Base-by-base conservation (phyloP, 176 grass and related monocot species). In the Eleusine coracana region DNA sequence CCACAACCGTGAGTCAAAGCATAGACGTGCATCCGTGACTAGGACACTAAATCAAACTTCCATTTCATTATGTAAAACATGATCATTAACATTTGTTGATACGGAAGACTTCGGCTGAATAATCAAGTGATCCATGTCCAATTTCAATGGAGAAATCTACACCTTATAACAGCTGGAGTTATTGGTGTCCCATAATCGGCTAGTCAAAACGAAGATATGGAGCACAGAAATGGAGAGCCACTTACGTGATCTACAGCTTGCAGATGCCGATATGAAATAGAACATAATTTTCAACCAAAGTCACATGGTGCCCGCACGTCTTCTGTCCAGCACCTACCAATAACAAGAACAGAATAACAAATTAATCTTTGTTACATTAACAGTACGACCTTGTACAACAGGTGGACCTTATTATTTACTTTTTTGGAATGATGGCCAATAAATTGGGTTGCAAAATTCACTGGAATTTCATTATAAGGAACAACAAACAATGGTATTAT, bases 171-270 rank as follows among this genome's bases (percentile, higher is more conserved):
- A 52, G 65, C 82, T 45, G 46, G 41, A 82, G 73, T 86, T 49
- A 86, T 21, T 82, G 83, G 78, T 27, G 62, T 12, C 54, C 88
- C 88, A 86, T 83, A 82, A 59, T 78, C 36, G 73, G 59, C 29
- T 44, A 66, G 88, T 86, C 50, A 90, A 90, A 86, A 78, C 79
- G 66, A 60, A 70, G 15, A 79, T 62, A 68, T 27, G 41, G 17
- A 55, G 37, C 31, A 9, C 31, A 54, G 82, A 39, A 39, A 73
- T 90, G 83, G 79, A 60, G 73, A 61, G 60, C 83, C 79, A 86
- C 88, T 84, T 73, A 82, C 74, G 14, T 20, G 73, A 78, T 71
- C 48, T 60, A 38, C 44, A 51, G 75, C 56, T 77, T 77, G 70
- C 74, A 80, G 45, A 45, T 86, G 70, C 52, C 36, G 15, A 29